A percentile compares a stretch with the other conserved stretches of the same genome.
Conservation (phyloP, 306 rosid species). For the Abrus precatorius region DNA sequence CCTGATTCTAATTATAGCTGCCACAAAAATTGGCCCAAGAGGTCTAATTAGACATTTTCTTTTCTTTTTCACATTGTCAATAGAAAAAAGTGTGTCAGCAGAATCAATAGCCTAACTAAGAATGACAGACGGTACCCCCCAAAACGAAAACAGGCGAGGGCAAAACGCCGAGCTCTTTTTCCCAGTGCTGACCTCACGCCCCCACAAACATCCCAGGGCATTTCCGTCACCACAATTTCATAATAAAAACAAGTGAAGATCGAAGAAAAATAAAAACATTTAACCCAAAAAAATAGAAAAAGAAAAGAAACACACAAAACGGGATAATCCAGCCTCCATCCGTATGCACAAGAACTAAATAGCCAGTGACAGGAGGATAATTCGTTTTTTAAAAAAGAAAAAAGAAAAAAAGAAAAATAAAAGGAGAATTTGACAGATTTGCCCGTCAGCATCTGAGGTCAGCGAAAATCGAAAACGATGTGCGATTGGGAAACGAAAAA, state of each 20-base stretch:
- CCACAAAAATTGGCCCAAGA: background rate
- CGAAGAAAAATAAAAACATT: background rate
- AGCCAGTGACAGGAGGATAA: background rate
- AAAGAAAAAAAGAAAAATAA: background rate
- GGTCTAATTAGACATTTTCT: background rate
- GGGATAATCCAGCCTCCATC: background rate
- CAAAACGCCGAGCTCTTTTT: constrained; percentile 54
- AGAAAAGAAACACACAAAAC: background rate
- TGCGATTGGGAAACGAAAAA: constrained; percentile 36
- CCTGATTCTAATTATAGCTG: background rate
- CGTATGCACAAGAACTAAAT: background rate
- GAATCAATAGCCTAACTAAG: background rate
- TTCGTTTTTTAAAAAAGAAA: background rate
- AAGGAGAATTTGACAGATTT: constrained; percentile 39
- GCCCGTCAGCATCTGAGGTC: constrained; percentile 46
- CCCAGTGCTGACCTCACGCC: constrained; percentile 47
- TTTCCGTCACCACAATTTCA: constrained; percentile 47
- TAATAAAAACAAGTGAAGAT: background rate
- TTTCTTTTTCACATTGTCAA: constrained; percentile 25
- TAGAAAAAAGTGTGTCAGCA: constrained; percentile 7
- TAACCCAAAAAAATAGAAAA: no score
- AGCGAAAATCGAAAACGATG: constrained; percentile 52
- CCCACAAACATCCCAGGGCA: constrained; percentile 45
- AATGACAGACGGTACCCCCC: constrained; percentile 33
- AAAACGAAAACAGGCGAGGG: constrained; percentile 48